Percentiles rank a stretch among this genome's conserved stretches.
Evolutionary conservation across 108 stramenopile species (phyloP).

Genomic region (Craspedostauros australis): DNA sequence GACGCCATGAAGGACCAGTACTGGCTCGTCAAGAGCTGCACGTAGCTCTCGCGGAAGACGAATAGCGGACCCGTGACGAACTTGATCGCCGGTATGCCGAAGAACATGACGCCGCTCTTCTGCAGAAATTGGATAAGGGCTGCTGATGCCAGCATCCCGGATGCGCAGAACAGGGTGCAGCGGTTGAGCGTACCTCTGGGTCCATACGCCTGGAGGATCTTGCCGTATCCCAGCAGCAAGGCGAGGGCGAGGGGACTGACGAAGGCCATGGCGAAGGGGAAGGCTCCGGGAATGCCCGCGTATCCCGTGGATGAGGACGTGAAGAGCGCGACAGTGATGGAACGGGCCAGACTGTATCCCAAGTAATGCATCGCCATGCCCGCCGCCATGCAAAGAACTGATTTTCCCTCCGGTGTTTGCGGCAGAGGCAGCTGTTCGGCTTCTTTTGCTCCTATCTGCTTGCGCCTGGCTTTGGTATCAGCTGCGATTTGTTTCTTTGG

Average conservation of each 20-base stretch:
- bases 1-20: constrained; percentile 80
- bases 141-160: constrained; percentile 23
- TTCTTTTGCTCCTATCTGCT: no score
- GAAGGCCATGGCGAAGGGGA: constrained; percentile 72
- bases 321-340: constrained; percentile 64
- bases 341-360: constrained; percentile 70
- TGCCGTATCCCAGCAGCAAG: constrained; percentile 47
- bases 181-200: constrained; percentile 52
- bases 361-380: constrained; percentile 75
- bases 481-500: no score
- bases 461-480: no score
- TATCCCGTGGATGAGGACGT: constrained; percentile 72
- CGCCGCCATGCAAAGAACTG: constrained; percentile 58
- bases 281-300: constrained; percentile 36
- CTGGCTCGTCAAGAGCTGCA: constrained; percentile 67
- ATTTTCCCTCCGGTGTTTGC: constrained; percentile 38
- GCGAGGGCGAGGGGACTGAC: constrained; percentile 55
- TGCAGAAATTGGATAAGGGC: constrained; percentile 22
- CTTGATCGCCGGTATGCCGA: constrained; percentile 40
- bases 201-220: constrained; percentile 47
- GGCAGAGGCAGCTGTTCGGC: no score
- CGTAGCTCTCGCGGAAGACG: constrained; percentile 77
- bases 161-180: constrained; percentile 47
- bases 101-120: constrained; percentile 13
- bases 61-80: constrained; percentile 54